Evolutionary conservation across 2,329 filamentous ascomycete genomes (phyloP), one percentile per base, ranked within the genome.

Genomic region (Sarocladiaceae sp.): DNA sequence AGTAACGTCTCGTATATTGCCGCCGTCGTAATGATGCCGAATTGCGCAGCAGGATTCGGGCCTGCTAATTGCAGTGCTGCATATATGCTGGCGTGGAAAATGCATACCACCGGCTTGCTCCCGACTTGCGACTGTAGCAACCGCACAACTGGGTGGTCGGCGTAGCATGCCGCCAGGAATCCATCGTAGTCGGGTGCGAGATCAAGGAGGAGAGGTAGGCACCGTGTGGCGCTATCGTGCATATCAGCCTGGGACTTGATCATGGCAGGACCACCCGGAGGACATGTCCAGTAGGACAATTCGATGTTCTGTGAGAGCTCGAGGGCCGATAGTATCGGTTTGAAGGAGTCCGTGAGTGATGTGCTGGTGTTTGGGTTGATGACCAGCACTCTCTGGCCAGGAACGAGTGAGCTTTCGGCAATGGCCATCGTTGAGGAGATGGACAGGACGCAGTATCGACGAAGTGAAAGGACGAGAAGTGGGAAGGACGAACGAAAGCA

Each of bases 101-200:
- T 54, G 26, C 54, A 52, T 12, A 56, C 54, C 6, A 56, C 54
- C 8, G 54, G 54, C 44, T 52, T 54, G 49, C 13, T 52, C 13
- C 52, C 52, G 15, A 52, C 36, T 20, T 52, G 48, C 6, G 37
- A 50, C 23, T 54, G 54, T 11, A 56, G 29, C 12, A 52, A 50
- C 10, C 50, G 49, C 4, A 56, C 52, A 10, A 56, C 11, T 0
- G 54, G 54, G 17, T 56, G 54, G 42, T 56, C 54, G n/a, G 54
- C 54, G 46, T 56, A 56, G 50, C 54, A 56, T 5, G 54, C 54
- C 4, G 39, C 54, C 6, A 56, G 54, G 52, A 56, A 56, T 3
- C 54, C 54, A 46, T 56, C 54, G 39, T 35, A 56, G 31, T 52
- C 49, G 23, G 29, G 29, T 2, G 39, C 44, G n/a, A 56, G 31